A percentile compares a stretch with the other conserved stretches of the same genome.
phyloP scores from a whole-genome alignment of 2,329 filamentous ascomycete genomes.

The Teratosphaeriaceae sp. region DNA sequence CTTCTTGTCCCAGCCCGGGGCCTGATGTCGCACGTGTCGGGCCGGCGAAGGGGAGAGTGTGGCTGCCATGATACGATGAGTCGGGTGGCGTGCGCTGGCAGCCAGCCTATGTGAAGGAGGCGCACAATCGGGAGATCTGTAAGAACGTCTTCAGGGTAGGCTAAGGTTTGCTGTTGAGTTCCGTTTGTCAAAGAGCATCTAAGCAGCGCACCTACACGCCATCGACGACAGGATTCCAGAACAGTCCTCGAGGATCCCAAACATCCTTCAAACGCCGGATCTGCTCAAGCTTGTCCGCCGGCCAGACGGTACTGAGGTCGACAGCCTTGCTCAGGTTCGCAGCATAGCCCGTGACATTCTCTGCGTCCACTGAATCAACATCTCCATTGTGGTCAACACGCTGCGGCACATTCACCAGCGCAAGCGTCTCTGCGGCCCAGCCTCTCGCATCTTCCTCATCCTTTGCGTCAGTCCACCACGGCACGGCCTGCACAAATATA shows the following conservation, averaged over 20 bases:
- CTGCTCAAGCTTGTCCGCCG: not conserved
- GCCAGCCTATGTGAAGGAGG: too few species aligned
- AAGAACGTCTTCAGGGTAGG: too few species aligned
- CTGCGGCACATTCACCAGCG: not conserved
- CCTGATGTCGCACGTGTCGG: too few species aligned
- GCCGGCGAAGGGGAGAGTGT: too few species aligned
- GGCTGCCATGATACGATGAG: too few species aligned
- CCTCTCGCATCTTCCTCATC: not conserved
- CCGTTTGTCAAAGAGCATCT: too few species aligned
- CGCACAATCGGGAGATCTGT: too few species aligned
- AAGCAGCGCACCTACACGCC: too few species aligned
- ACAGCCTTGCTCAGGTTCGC: slow-evolving; percentile 4
- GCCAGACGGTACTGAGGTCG: slow-evolving; percentile 1
- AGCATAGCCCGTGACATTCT: not conserved
- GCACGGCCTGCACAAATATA: slow-evolving; percentile 1
- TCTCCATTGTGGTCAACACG: not conserved
- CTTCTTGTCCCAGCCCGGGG: too few species aligned
- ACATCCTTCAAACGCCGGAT: not conserved
- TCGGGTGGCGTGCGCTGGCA: too few species aligned
- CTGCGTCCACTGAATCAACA: not conserved
- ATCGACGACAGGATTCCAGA: slow-evolving; percentile 1
- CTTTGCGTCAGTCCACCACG: slow-evolving; percentile 1
- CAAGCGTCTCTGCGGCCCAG: slow-evolving; percentile 4
- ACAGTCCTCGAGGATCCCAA: not conserved
- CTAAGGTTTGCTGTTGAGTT: too few species aligned